Base-by-base conservation (phyloP, 148 eudicot genomes). In the Fallopia convolvulus region DNA sequence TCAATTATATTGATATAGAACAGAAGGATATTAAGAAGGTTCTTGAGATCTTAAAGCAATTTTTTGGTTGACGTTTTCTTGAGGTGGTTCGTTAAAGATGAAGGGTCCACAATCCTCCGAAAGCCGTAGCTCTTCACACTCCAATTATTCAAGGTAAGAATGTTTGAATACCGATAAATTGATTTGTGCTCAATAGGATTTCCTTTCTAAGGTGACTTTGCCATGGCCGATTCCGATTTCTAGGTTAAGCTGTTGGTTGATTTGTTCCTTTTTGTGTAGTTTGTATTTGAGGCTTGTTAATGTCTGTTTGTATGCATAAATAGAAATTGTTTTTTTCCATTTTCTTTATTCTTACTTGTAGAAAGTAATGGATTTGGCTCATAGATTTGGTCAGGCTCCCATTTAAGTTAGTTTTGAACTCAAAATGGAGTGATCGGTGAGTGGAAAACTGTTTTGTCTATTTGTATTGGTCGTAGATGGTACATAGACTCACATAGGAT, bases 71-170 rank as follows among this genome's bases (percentile, higher is more conserved):
- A 6, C 26, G 36, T 26, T 23, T 61, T 23, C 8, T 26, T 21
- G 5, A 11, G 44, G 76, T 76, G 75, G 40, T 76, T 61, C 21
- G 60, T 42, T 81, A 79, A 79, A 39, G 56, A 84, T 84, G 86
- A 84, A 79, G 86, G 79, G 80, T 81, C 84, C 86, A 55, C 83
- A 82, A 60, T 36, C 63, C 48, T 79, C 70, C 23, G 78, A 84
- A 74, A 79, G 77, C 80, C 85, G 82, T 75, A 42, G 74, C 74
- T 70, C 74, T 40, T 70, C 74, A 42, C 66, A 71, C 58, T 75
- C 86, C 39, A 72, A 76, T 79, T 60, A 75, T 77, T 76, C 86
- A 77, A 76, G 83, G 83, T 82, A 65, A 21, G 15, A 12, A 2
- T 8, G n/a, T 76, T 77, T 60, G 65, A 56, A 71, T 79, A 79